Evolutionary conservation across 1,284 basidiomycete genomes (phyloP).

Genomic region (Cutaneotrichosporon curvatum): DNA sequence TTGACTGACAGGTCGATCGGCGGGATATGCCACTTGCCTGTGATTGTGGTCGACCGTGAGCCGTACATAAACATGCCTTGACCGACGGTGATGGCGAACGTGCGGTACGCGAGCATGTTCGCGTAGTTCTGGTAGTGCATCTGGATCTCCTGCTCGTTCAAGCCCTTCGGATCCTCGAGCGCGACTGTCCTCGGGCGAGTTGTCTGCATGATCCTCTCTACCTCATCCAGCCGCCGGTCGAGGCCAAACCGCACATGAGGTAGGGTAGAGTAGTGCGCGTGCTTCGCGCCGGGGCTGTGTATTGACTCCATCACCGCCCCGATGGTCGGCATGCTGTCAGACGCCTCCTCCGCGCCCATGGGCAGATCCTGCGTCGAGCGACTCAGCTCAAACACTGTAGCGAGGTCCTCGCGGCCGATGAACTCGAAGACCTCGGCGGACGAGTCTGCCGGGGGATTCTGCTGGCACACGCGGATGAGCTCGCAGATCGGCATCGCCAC

Average conservation of each 20-base stretch:
- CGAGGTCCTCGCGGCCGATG: constrained; percentile 71
- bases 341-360: constrained; percentile 11
- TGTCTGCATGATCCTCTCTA: constrained; percentile 77
- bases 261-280: constrained; percentile 15
- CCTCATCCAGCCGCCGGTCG: constrained; percentile 77
- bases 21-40: constrained; percentile 69
- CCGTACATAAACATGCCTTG: constrained; percentile 81
- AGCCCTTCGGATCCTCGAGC: constrained; percentile 61
- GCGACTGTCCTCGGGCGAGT: constrained; percentile 61
- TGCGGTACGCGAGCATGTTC: constrained; percentile 70
- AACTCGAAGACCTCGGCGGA: constrained; percentile 62
- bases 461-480: constrained; percentile 70
- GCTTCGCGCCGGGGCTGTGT: constrained; percentile 3
- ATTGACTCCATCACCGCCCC: constrained; percentile 14
- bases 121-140: constrained; percentile 70
- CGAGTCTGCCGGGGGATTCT: constrained; percentile 68
- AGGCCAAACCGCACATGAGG: constrained; percentile 74
- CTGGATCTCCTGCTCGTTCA: constrained; percentile 48
- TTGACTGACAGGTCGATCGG: constrained; percentile 71
- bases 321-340: constrained; percentile 16
- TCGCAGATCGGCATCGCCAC: constrained; percentile 74
- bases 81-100: constrained; percentile 75
- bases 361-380: constrained; percentile 13
- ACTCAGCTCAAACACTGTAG: constrained; percentile 18
- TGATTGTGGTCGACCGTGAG: constrained; percentile 60